These are phyloP conservation scores for Tripterygium wilfordii DNA, from an alignment of 177 flowering plant genomes.

Conservation along the genomic window DNA sequence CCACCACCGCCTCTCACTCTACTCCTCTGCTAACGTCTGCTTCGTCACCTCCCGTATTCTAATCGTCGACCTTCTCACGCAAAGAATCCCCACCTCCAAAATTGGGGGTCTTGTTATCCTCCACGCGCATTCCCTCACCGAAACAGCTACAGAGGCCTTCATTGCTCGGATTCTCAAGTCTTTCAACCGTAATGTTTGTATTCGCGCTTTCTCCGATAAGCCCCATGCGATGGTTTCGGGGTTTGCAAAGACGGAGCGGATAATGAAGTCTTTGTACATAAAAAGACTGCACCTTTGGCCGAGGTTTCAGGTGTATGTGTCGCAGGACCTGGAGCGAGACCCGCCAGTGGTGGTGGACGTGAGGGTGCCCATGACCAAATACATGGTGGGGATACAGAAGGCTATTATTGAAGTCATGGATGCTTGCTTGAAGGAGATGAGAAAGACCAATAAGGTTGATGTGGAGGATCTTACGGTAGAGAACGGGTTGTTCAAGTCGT, in stretches of 20 bases:
- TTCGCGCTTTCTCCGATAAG: conserved; percentile 76
- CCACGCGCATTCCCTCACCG: conserved; percentile 67
- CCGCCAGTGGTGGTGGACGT: conserved; percentile 82
- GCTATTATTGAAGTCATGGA: conserved; percentile 91
- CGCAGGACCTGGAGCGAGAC: conserved; percentile 75
- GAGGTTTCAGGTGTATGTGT: conserved; percentile 88
- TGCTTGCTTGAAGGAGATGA: conserved; percentile 96
- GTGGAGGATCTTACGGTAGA: conserved; percentile 96
- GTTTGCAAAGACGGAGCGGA: conserved; percentile 84
- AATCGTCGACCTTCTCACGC: too few species aligned
- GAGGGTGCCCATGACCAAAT: conserved; percentile 59
- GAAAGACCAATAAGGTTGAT: conserved; percentile 95
- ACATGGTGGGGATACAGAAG: conserved; percentile 85
- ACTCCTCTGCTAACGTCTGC: conserved; percentile 49
- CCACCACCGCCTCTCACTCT: conserved; percentile 59
- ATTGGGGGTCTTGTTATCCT: conserved; percentile 62
- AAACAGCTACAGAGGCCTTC: conserved; percentile 84
- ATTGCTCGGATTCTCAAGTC: conserved; percentile 64
- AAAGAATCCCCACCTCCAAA: conserved; percentile 64
- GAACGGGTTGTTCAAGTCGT: conserved; percentile 93
- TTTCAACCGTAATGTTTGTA: conserved; percentile 30
- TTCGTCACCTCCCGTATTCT: conserved; percentile 91
- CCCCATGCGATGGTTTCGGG: conserved; percentile 81
- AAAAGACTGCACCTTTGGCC: conserved; percentile 84
- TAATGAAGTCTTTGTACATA: conserved; percentile 58